A percentile compares a stretch with the other conserved stretches of the same genome.
Evolutionary conservation across 148 eudicot species (phyloP).

Genomic region (Rhododendron molle): DNA sequence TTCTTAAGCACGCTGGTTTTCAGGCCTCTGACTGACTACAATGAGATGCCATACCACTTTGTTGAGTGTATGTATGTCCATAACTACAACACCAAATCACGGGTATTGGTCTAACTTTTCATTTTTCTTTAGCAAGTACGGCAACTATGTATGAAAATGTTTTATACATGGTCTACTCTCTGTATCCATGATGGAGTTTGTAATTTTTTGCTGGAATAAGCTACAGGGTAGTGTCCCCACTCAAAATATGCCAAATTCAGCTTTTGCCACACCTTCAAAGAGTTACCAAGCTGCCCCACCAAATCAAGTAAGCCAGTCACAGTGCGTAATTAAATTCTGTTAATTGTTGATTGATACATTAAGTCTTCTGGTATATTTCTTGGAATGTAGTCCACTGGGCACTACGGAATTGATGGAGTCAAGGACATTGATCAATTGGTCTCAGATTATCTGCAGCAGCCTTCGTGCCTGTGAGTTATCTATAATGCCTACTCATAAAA

Average conservation of each 20-base stretch:
- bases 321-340: neutral
- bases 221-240: conserved; percentile 35
- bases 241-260: conserved; percentile 29
- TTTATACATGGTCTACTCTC: neutral
- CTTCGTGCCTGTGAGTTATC: conserved; percentile 51
- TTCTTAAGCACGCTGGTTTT: conserved; percentile 12
- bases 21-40: conserved; percentile 82
- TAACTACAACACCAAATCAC: conserved; percentile 40
- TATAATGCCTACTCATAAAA: neutral
- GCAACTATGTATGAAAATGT: neutral
- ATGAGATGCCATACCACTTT: conserved; percentile 78
- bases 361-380: neutral
- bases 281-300: conserved; percentile 55
- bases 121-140: neutral
- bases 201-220: conserved; percentile 19
- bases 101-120: conserved; percentile 41
- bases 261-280: conserved; percentile 38
- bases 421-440: conserved; percentile 60
- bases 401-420: conserved; percentile 32
- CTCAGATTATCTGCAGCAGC: conserved; percentile 52
- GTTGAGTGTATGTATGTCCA: conserved; percentile 75
- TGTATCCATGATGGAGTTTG: neutral
- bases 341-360: neutral
- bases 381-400: conserved; percentile 36
- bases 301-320: conserved; percentile 42